phyloP scores from a whole-genome alignment of 2,329 filamentous ascomycete species.

The Apiospora hydei region DNA sequence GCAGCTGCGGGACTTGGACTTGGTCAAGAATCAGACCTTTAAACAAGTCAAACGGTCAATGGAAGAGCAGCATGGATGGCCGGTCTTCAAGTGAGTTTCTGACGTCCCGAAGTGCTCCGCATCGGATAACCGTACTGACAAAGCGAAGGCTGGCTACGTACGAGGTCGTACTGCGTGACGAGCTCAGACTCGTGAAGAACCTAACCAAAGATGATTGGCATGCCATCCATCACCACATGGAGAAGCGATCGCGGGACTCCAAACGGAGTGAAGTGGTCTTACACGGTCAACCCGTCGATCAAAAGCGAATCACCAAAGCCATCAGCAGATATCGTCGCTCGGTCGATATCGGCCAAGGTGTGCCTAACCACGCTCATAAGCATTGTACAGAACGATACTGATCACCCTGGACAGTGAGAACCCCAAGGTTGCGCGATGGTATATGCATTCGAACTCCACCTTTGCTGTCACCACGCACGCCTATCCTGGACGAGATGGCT shows the following conservation, averaged over 20 bases:
- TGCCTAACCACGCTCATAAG: neutral
- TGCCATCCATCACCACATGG: neutral
- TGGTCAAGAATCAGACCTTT: neutral
- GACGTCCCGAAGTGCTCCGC: neutral
- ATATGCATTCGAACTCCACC: neutral
- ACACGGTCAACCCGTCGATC: neutral
- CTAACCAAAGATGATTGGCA: neutral
- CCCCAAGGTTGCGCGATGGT: neutral
- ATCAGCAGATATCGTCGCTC: neutral
- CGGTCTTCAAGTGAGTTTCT: neutral
- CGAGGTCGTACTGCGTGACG: slow-evolving; percentile 16
- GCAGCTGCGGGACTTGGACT: neutral
- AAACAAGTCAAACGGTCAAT: neutral
- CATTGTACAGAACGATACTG: neutral
- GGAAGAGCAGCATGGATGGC: neutral
- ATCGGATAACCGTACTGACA: neutral
- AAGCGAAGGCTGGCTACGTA: neutral
- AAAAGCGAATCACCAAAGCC: neutral
- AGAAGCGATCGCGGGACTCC: neutral
- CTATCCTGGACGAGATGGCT: neutral
- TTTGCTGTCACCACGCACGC: neutral
- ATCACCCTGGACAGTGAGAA: neutral
- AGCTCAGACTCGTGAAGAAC: neutral
- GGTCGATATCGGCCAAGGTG: neutral
- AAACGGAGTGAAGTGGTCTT: neutral